These are phyloP conservation scores for Crithidia thermophila DNA, from an alignment of 208 protist species.

Conservation along the genomic window DNA sequence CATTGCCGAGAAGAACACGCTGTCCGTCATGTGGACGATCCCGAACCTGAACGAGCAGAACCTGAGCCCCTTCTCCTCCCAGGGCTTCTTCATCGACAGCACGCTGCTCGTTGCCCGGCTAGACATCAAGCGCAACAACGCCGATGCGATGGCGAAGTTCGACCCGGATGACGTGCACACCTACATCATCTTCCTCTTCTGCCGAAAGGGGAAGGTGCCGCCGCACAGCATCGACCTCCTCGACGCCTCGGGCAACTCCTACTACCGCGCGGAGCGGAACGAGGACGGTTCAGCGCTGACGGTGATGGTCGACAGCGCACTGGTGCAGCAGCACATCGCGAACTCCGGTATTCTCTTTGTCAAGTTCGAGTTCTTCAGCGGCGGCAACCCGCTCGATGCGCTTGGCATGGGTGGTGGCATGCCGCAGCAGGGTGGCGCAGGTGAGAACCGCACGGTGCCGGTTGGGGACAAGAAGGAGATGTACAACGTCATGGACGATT, in stretches of 20 bases:
- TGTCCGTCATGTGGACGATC: constrained; percentile 67
- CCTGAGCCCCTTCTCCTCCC: constrained; percentile 76
- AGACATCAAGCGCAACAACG: constrained; percentile 53
- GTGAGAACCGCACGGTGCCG: constrained; percentile 21
- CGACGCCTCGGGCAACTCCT: constrained; percentile 38
- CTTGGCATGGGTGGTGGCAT: constrained; percentile 38
- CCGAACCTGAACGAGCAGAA: constrained; percentile 64
- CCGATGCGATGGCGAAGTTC: constrained; percentile 35
- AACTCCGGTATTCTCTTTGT: constrained; percentile 46
- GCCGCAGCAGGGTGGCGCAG: neutral
- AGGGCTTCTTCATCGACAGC: constrained; percentile 58
- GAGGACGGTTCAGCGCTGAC: constrained; percentile 45
- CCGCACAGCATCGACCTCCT: constrained; percentile 77
- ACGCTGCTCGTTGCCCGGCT: constrained; percentile 50
- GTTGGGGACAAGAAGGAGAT: constrained; percentile 51
- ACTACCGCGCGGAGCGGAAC: constrained; percentile 43
- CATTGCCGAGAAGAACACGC: constrained; percentile 26
- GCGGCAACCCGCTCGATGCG: constrained; percentile 64
- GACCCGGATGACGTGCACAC: constrained; percentile 41
- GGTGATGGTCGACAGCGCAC: constrained; percentile 45
- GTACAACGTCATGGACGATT: constrained; percentile 64
- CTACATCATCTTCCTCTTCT: constrained; percentile 81
- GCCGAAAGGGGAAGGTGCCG: constrained; percentile 60
- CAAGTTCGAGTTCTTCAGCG: constrained; percentile 41
- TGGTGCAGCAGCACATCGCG: constrained; percentile 42